Evolutionary conservation across 768 basidiomycete species (phyloP).

Genomic region (Mycena albidolilacea): DNA sequence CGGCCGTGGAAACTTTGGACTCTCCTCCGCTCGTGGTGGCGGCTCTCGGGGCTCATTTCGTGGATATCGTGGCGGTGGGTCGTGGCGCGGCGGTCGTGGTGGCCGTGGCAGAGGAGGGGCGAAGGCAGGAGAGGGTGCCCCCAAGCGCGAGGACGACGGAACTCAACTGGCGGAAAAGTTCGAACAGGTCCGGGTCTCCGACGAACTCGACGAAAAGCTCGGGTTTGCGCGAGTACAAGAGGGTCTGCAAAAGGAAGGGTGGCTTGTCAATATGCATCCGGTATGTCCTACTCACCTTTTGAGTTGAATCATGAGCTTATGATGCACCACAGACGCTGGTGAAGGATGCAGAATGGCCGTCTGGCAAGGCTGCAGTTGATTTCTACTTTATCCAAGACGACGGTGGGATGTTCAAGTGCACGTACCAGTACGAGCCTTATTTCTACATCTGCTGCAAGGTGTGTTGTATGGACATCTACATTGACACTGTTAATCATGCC

Average conservation of each 20-base stretch:
- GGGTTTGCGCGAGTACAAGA: conserved; percentile 90
- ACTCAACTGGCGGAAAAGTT: conserved; percentile 89
- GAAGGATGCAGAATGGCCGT: conserved; percentile 87
- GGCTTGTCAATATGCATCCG: conserved; percentile 99
- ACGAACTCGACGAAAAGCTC: conserved; percentile 95
- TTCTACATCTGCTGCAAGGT: conserved; percentile 96
- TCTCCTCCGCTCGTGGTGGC: conserved; percentile 65
- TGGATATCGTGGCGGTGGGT: conserved; percentile 61
- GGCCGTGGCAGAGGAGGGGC: conserved; percentile 60
- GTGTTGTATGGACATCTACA: conserved; percentile 39
- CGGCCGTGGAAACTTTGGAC: conserved; percentile 71
- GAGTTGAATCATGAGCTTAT: conserved; percentile 4
- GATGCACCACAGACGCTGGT: conserved; percentile 75
- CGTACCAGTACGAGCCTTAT: conserved; percentile 94
- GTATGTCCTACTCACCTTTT: conserved; percentile 61
- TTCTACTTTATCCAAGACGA: conserved; percentile 99
- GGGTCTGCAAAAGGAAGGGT: conserved; percentile 85
- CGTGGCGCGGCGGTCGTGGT: conserved; percentile 71
- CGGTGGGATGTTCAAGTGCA: conserved; percentile 96
- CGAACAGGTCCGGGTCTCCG: conserved; percentile 79
- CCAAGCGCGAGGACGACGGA: conserved; percentile 90
- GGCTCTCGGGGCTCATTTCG: conserved; percentile 63
- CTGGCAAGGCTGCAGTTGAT: conserved; percentile 92
- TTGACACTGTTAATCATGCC: conserved; percentile 19
- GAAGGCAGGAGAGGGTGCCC: conserved; percentile 63